These are phyloP conservation scores for Bacterosira constricta DNA, from an alignment of 108 stramenopile species.

Conservation along the genomic window DNA sequence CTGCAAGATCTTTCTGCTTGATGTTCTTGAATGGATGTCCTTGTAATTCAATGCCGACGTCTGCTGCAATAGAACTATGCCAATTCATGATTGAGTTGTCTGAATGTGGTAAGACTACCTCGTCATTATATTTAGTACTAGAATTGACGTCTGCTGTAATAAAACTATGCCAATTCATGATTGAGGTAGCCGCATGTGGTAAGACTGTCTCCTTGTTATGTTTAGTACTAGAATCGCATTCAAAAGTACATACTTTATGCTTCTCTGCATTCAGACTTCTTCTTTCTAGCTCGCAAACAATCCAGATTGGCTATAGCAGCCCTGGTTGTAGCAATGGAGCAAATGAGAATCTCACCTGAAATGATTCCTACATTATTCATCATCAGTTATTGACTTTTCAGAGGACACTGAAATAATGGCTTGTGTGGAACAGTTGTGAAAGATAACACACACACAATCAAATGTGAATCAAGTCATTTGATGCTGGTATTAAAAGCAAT, in stretches of 20 bases:
- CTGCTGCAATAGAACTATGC: constrained; percentile 15
- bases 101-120: constrained; percentile 19
- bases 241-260: too few relatives aligned
- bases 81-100: constrained; percentile 46
- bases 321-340: constrained; percentile 28
- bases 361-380: background rate
- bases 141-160: constrained; percentile 2
- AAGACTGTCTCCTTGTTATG: background rate
- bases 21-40: constrained; percentile 27
- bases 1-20: constrained; percentile 18
- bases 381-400: background rate
- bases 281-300: constrained; percentile 27
- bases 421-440: background rate
- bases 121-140: background rate
- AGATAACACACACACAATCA: constrained; percentile 8
- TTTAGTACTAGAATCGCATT: too few relatives aligned
- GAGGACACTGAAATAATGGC: background rate
- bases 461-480: constrained; percentile 3
- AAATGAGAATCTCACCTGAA: constrained; percentile 8
- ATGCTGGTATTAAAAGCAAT: background rate
- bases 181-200: constrained; percentile 39
- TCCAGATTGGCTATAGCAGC: constrained; percentile 37
- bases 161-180: constrained; percentile 40
- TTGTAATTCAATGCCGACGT: background rate
- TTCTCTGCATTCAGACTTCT: constrained; percentile 23